Conservation (phyloP, 2,329 filamentous ascomycete genomes). For the Trichoderma sp. region DNA sequence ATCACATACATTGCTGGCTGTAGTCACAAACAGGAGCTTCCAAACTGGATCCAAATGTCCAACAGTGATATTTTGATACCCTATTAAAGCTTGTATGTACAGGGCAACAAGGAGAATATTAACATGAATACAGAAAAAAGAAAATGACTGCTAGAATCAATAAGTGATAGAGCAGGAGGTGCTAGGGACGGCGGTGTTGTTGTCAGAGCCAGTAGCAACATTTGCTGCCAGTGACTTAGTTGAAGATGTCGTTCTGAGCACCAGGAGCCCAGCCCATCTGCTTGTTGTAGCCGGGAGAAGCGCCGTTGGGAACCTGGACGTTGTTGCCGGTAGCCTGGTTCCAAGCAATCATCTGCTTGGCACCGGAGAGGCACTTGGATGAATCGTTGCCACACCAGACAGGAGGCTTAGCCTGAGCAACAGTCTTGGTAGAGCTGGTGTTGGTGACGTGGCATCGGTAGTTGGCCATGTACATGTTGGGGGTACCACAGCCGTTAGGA, state of each 20-base stretch:
- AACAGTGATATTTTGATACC: neutral
- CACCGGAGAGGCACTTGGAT: constrained; percentile 41
- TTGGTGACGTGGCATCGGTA: constrained; percentile 46
- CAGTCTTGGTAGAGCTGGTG: constrained; percentile 34
- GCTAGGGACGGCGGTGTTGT: neutral
- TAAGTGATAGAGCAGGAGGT: neutral
- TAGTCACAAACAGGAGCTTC: neutral
- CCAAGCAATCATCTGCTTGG: constrained; percentile 49
- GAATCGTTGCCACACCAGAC: constrained; percentile 40
- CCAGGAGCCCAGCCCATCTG: constrained; percentile 29
- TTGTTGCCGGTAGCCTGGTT: constrained; percentile 37
- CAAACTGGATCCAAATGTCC: neutral
- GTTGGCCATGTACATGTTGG: constrained; percentile 43
- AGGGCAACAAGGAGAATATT: neutral
- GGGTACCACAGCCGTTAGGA: constrained; percentile 25
- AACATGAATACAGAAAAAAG: neutral
- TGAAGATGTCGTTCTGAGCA: constrained; percentile 30
- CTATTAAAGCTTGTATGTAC: neutral
- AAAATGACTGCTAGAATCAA: neutral
- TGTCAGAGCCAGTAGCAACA: neutral
- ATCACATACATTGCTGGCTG: neutral
- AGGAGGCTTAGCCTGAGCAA: constrained; percentile 39
- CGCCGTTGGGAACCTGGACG: constrained; percentile 25
- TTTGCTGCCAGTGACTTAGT: neutral
- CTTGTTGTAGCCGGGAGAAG: constrained; percentile 28